Base-by-base conservation (phyloP, 2,329 filamentous ascomycete species). In the Magnaporthiopsis incrustans region DNA sequence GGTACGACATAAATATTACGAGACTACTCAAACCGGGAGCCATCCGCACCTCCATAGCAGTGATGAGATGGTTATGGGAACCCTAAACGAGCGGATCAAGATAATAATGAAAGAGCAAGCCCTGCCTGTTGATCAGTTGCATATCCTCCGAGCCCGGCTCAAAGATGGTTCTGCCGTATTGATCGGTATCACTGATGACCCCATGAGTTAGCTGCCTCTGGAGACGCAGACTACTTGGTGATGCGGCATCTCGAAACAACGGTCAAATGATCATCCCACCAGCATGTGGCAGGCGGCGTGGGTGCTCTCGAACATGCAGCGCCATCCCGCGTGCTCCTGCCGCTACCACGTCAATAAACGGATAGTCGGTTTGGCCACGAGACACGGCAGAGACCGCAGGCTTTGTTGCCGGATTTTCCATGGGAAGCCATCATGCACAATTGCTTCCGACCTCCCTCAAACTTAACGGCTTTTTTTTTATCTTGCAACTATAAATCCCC, bases 401-500 rank as follows among this genome's bases (percentile, higher is more conserved):
- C 4, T 53, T 53, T 53, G 44, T 53, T 53, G 44, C 44, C 44
- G 44, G 18, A 53, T 53, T 53, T 53, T 53, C 68, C 69, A 70
- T 70, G 59, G 67, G 66, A 70, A 69, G 64, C 64, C 61, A 66
- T 70, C 69, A 66, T 64, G 12, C 64, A 57, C 67, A 62, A 56
- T 30, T 25, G 59, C 58, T 62, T 70, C 68, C 65, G 66, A 57
- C 65, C 64, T 66, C 69, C 69, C 66, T 70, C 69, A 70, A 70
- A 70, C 69, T 69, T 67, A 68, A 68, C 68, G 68, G 60, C 59
- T 10, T 35, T 63, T 35, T 50, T 12, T 65, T 67, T 50, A 66
- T 70, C 69, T 70, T 56, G 69, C 69, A 70, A 68, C 62, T 10
- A n/a, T 53, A 27, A 27, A 57, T 59, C 62, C 59, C 62, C 62